A percentile compares a stretch with the other conserved stretches of the same genome.
Conservation (phyloP, 2,329 filamentous ascomycete species). For the Pseudodiploospora longispora region DNA sequence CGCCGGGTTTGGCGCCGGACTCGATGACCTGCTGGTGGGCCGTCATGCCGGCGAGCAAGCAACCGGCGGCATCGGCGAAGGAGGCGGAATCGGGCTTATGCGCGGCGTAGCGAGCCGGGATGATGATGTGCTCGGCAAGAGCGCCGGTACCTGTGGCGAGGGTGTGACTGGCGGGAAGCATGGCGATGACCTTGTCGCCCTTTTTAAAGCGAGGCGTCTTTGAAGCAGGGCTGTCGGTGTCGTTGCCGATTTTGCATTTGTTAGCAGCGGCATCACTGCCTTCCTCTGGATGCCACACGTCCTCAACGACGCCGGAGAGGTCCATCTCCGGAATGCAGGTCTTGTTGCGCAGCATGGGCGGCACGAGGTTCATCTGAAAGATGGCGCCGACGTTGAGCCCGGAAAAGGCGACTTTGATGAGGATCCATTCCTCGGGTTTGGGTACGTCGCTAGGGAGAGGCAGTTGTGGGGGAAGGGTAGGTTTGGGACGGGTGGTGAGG, state of each 20-base stretch:
- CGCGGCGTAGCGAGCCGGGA: constrained; percentile 25
- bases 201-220: constrained; percentile 14
- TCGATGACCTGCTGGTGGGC: constrained; percentile 30
- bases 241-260: not conserved
- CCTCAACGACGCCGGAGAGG: constrained; percentile 32
- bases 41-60: constrained; percentile 30
- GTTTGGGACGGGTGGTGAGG: constrained; percentile 14
- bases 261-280: not conserved
- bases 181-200: constrained; percentile 30
- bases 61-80: constrained; percentile 27
- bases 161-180: constrained; percentile 25
- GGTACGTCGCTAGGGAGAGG: constrained; percentile 20
- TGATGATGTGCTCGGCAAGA: constrained; percentile 30
- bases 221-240: not conserved
- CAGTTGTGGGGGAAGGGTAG: constrained; percentile 17
- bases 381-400: constrained; percentile 38
- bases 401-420: constrained; percentile 33
- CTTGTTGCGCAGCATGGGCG: constrained; percentile 26
- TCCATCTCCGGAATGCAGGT: constrained; percentile 34
- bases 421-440: constrained; percentile 26
- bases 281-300: constrained; percentile 22
- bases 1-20: constrained; percentile 28
- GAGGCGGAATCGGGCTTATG: constrained; percentile 21
- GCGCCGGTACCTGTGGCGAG: constrained; percentile 29
- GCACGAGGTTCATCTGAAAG: constrained; percentile 33